Conservation (phyloP, 441 rosid species). For the Eutrema salsugineum region DNA sequence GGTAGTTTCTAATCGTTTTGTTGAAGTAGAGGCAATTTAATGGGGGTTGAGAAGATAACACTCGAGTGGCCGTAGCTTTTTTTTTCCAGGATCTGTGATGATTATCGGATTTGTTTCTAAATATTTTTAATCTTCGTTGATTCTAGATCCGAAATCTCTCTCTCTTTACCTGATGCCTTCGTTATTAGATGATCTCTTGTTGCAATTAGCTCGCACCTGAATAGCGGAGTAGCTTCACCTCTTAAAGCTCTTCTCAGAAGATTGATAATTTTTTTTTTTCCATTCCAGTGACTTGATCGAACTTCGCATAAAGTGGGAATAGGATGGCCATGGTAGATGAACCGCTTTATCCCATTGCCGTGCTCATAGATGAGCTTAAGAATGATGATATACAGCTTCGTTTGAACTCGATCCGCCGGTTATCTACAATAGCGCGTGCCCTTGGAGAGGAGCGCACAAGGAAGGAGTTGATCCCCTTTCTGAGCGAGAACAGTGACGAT, state of each 20-base stretch:
- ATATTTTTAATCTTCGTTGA: not conserved
- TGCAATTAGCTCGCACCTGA: not conserved
- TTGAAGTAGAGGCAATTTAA: not conserved
- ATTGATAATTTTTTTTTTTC: not conserved
- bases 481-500: conserved; percentile 90
- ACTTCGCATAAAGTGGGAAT: not conserved
- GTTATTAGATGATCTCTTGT: not conserved
- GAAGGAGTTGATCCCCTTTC: conserved; percentile 84
- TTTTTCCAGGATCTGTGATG: conserved; percentile 12
- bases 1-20: not conserved
- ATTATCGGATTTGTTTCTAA: not conserved
- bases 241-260: not conserved
- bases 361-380: conserved; percentile 89
- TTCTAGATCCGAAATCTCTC: conserved; percentile 20
- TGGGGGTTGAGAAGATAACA: not conserved
- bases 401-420: conserved; percentile 75
- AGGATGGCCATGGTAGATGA: conserved; percentile 83
- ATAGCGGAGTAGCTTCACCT: not conserved
- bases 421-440: conserved; percentile 91
- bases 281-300: conserved; percentile 5
- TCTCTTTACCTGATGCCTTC: not conserved
- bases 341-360: conserved; percentile 87
- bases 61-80: conserved; percentile 5
- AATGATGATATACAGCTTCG: conserved; percentile 95
- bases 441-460: conserved; percentile 94